These are phyloP conservation scores for Xerocomellus amylosporus DNA, from an alignment of 768 basidiomycete species.

Conservation along the genomic window DNA sequence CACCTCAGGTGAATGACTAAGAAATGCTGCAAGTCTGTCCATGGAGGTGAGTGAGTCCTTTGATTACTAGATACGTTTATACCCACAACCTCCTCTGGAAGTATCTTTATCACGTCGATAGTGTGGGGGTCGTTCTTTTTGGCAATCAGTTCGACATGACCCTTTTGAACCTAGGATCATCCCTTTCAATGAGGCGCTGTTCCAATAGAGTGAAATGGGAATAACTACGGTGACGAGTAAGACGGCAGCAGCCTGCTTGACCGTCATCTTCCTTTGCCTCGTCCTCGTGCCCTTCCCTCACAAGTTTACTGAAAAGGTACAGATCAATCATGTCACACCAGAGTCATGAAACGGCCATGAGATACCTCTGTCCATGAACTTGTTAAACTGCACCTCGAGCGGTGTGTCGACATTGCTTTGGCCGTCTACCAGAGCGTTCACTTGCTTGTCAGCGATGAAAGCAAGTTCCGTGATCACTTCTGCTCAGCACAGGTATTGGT, in stretches of 20 bases:
- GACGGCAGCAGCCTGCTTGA: conserved; percentile 24
- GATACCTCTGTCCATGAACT: conserved; percentile 29
- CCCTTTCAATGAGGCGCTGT: background rate
- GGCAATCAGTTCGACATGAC: conserved; percentile 21
- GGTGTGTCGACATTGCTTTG: conserved; percentile 3
- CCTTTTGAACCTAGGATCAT: conserved; percentile 24
- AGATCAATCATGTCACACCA: background rate
- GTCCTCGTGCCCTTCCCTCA: conserved; percentile 21
- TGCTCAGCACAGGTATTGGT: conserved; percentile 24
- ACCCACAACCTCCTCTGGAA: conserved; percentile 25
- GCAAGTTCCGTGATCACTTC: conserved; percentile 29
- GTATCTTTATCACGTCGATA: conserved; percentile 25
- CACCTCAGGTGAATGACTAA: background rate
- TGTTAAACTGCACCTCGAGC: conserved; percentile 24
- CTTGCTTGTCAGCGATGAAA: conserved; percentile 19
- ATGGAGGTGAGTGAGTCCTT: background rate
- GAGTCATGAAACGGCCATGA: background rate
- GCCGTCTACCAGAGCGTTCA: background rate
- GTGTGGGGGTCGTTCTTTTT: conserved; percentile 11
- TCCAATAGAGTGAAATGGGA: background rate
- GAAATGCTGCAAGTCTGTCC: conserved; percentile 26
- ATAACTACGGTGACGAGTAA: conserved; percentile 23
- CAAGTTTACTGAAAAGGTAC: conserved; percentile 18
- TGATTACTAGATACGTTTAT: conserved; percentile 13
- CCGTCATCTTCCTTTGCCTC: conserved; percentile 20